These are phyloP conservation scores for Talaromyces sp. DNA, from an alignment of 2,329 filamentous ascomycete species.

Conservation along the genomic window DNA sequence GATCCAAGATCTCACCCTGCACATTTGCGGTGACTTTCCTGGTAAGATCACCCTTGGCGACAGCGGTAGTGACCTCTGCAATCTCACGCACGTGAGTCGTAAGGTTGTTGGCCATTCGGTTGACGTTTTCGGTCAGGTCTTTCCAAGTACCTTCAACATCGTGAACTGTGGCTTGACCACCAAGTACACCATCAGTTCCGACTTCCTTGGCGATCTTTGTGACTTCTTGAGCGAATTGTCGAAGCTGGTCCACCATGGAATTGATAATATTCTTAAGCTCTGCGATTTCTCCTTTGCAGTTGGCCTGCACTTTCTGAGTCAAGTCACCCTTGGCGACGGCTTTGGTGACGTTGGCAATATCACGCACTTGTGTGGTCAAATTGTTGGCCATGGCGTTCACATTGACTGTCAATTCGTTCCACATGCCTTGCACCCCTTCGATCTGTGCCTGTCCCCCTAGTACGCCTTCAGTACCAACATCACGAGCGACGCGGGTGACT, in stretches of 20 bases:
- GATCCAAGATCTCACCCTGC: slow-evolving; percentile 82
- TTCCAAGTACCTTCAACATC: slow-evolving; percentile 95
- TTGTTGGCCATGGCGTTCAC: slow-evolving; percentile 84
- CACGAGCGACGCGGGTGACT: slow-evolving; percentile 73
- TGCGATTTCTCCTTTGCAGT: slow-evolving; percentile 81
- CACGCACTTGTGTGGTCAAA: slow-evolving; percentile 80
- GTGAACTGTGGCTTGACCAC: slow-evolving; percentile 87
- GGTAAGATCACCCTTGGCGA: slow-evolving; percentile 84
- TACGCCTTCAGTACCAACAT: slow-evolving; percentile 76
- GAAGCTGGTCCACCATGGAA: slow-evolving; percentile 93
- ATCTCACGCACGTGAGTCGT: slow-evolving; percentile 96
- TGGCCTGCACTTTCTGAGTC: slow-evolving; percentile 90
- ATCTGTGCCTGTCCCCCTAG: slow-evolving; percentile 76
- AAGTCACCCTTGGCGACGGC: slow-evolving; percentile 74
- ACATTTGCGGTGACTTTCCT: slow-evolving; percentile 91
- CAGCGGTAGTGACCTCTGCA: slow-evolving; percentile 88
- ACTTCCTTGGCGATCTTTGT: slow-evolving; percentile 91
- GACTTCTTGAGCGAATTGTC: slow-evolving; percentile 91
- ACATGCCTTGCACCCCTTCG: slow-evolving; percentile 76
- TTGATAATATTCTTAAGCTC: slow-evolving; percentile 96
- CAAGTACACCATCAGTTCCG: slow-evolving; percentile 85
- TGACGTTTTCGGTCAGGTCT: slow-evolving; percentile 87
- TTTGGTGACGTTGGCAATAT: slow-evolving; percentile 77
- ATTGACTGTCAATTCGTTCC: slow-evolving; percentile 78
- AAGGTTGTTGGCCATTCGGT: slow-evolving; percentile 94